phyloP scores from a whole-genome alignment of 2,329 filamentous ascomycete genomes.

The Biscogniauxia sp. region DNA sequence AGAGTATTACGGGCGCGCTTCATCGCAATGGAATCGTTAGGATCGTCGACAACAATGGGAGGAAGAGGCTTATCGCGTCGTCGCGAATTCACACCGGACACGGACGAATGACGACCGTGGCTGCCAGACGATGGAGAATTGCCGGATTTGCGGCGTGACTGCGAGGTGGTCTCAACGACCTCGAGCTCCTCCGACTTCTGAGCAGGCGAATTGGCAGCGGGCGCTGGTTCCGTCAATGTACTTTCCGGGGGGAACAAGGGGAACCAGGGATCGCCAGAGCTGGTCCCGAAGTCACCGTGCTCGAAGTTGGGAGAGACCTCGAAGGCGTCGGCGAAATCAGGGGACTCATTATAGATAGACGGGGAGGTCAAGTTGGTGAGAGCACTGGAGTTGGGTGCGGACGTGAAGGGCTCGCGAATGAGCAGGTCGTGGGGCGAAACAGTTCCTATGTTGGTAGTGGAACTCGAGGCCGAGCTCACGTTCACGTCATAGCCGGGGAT shows the following conservation, averaged over 20 bases:
- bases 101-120: conserved; percentile 61
- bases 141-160: conserved; percentile 47
- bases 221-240: conserved; percentile 21
- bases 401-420: conserved; percentile 66
- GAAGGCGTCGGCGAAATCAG: conserved; percentile 66
- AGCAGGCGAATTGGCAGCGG: conserved; percentile 39
- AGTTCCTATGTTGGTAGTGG: conserved; percentile 60
- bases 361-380: conserved; percentile 85
- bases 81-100: conserved; percentile 68
- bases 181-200: conserved; percentile 50
- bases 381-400: conserved; percentile 76
- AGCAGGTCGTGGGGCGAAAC: conserved; percentile 82
- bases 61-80: conserved; percentile 79
- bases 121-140: conserved; percentile 42
- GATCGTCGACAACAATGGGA: conserved; percentile 73
- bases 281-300: conserved; percentile 53
- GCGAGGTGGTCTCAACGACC: conserved; percentile 39
- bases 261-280: conserved; percentile 61
- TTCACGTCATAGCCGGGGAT: conserved; percentile 51
- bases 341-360: conserved; percentile 74
- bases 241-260: conserved; percentile 65
- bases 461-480: conserved; percentile 45
- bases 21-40: conserved; percentile 71
- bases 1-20: conserved; percentile 94
- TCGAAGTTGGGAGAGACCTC: conserved; percentile 78